Base-by-base conservation (phyloP, 352 stramenopile species). In the Plasmopara viticola region DNA sequence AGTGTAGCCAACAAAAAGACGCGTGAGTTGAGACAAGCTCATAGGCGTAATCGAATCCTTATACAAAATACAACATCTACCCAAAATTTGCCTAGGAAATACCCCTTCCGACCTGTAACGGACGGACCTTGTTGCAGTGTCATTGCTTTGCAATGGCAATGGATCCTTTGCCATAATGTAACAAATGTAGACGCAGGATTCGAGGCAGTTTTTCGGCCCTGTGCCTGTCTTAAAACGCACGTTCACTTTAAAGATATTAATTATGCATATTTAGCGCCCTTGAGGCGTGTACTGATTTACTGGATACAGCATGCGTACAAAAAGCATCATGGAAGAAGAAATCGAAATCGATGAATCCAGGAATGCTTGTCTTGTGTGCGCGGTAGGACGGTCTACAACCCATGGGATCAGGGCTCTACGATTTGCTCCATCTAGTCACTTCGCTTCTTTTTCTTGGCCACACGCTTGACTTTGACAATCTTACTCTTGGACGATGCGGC, bases 361-460 rank as follows among this genome's bases (percentile, higher is more conserved):
- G 9, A 39, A 48, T 61, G 46, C 47, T 31, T n/a, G 29, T 10
- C 17, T 31, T 44, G 48, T 44, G 54, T 47, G 29, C 42, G 18
- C 37, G 8, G 5, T 12, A 38, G 49, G 53, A 44, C 58, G 20
- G 49, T 53, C 49, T 37, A 53, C 47, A 51, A 48, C 48, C 25
- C 30, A 17, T 31, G 33, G 59, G 35, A 35, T 35, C 31, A 5
- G 6, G 31, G 31, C 31, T 35, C 31, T 35, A 35, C 31, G 31
- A 35, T 35, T 56, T 52, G 49, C 41, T 68, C 48, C 44, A 13
- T 62, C 59, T 72, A 72, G 29, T 72, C 63, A 60, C 52, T 72
- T 35, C 63, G 63, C 17, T 94, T 94, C 74, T 94, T 92, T 65
- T 94, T 92, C 74, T 94, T 94, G 39, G 85, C 74, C 48, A 89